Evolutionary conservation across 2,329 filamentous ascomycete genomes (phyloP), one percentile per base, ranked within the genome.

Genomic region (Metarhizium album): DNA sequence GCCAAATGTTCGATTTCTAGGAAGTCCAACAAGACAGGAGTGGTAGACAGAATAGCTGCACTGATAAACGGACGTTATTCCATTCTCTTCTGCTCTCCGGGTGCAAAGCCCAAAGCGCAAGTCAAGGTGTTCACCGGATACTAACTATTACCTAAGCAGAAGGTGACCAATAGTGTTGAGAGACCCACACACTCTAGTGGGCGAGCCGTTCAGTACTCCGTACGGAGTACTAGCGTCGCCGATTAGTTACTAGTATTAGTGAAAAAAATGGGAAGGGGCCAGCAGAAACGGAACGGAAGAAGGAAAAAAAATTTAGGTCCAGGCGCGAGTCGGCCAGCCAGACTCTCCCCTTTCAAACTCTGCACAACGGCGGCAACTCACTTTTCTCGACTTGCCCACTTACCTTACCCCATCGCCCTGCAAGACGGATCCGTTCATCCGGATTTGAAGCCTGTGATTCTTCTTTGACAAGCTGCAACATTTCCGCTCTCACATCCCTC

Each of bases 321-420:
- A 49, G 51, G 52, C 51, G 49, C 54, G 52, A 53, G 51, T 47
- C 29, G 24, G 20, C 27, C 35, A n/a, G 38, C 40, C 16, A 29
- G 35, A 37, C 58, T 57, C 63, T 54, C 47, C 60, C 62, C 53
- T 56, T 58, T 53, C 56, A 58, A 57, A 60, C 58, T 33, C 38
- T 48, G 49, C 46, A 46, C 48, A 29, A 53, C 52, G 42, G 51
- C 49, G 14, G 16, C 45, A 49, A 52, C 51, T 52, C 49, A 45
- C 45, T 50, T 43, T 20, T 59, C 55, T 57, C 56, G 56, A 57
- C n/a, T n/a, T n/a, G n/a, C n/a, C n/a, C 53, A 52, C 58, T 58
- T 62, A 61, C 55, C 63, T 61, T 52, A 62, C 55, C 59, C 11
- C 50, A 50, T 60, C 60, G 55, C 57, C 56, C 49, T 52, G 48